Base-by-base conservation (phyloP, 2,329 filamentous ascomycete genomes). In the Juglanconis oblonga region DNA sequence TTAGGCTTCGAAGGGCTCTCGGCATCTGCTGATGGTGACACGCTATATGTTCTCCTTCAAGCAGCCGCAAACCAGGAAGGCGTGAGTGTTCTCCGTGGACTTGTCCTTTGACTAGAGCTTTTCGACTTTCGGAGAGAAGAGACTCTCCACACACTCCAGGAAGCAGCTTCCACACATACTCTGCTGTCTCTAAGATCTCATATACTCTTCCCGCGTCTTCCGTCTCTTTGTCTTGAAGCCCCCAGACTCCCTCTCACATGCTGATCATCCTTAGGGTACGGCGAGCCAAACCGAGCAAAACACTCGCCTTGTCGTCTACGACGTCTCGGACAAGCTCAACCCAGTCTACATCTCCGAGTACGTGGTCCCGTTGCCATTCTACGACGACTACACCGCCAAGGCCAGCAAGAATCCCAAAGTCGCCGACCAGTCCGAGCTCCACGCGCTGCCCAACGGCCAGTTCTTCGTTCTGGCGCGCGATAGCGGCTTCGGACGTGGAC, bases 391-490 rank as follows among this genome's bases (percentile, higher is more conserved):
- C 7, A 77, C 74, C 11, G 75, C 77, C 56, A 80, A 81, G 50
- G 74, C 78, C 14, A 55, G 45, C 8, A 59, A 59, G 57, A 55
- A 55, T 32, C 57, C 47, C 36, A 77, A 78, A 17, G 81, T 85
- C 1, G 87, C 89, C 1, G 83, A 83, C 0, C 87, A 91, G 71
- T 88, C 85, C 1, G 88, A 91, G 69, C 82, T 92, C 36, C 84
- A 87, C 67, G 84, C 83, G 63, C 76, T 91, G 48, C 81, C 81
- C 2, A 76, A 81, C 7, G 82, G 80, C 0, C 86, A 90, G 66
- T 89, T 91, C 72, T 76, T 91, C 8, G 75, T 91, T 5, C 77
- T 92, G 2, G 78, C 87, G 0, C 82, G 88, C 31, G 89, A 91
- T 70, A 83, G 80, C 0, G 75, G 73, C 52, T 80, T 79, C 14